Evolutionary conservation across 2,329 filamentous ascomycete genomes (phyloP).

Genomic region (Penicillium glabrum): DNA sequence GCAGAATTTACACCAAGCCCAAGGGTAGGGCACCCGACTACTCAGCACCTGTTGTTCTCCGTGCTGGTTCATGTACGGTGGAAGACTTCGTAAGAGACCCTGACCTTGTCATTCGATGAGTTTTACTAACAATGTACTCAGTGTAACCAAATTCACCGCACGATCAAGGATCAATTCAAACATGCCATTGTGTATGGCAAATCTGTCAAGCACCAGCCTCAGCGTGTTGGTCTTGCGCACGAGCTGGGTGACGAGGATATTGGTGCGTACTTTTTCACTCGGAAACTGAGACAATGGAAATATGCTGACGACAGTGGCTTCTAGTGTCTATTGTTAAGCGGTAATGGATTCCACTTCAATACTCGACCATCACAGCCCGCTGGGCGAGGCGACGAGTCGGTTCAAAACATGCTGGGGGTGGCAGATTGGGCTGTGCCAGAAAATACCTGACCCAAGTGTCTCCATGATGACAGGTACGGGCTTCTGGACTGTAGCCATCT

Average conservation of each 20-base stretch:
- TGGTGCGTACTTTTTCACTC: conserved; percentile 57
- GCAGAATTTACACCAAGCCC: conserved; percentile 95
- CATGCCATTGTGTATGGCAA: conserved; percentile 94
- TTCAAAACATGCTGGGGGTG: conserved; percentile 25
- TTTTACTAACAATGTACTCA: conserved; percentile 45
- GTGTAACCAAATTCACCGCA: conserved; percentile 97
- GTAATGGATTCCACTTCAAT: conserved; percentile 42
- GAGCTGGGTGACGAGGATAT: conserved; percentile 97
- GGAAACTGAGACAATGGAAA: not conserved
- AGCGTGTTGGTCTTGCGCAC: conserved; percentile 86
- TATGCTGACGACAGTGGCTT: conserved; percentile 24
- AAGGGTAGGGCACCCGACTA: conserved; percentile 96
- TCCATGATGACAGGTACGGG: conserved; percentile 26
- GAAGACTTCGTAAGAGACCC: conserved; percentile 85
- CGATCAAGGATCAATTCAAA: conserved; percentile 93
- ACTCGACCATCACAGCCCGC: conserved; percentile 27
- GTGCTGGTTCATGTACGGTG: conserved; percentile 77
- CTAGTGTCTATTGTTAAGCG: conserved; percentile 69
- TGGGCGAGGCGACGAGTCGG: conserved; percentile 25
- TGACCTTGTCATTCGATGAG: not conserved
- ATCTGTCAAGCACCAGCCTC: conserved; percentile 97
- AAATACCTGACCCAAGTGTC: conserved; percentile 12
- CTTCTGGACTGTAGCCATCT: conserved; percentile 26
- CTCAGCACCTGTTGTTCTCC: conserved; percentile 82
- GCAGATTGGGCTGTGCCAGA: conserved; percentile 16